Base-by-base conservation (phyloP, 306 rosid species). In the Begonia fuchsioides region DNA sequence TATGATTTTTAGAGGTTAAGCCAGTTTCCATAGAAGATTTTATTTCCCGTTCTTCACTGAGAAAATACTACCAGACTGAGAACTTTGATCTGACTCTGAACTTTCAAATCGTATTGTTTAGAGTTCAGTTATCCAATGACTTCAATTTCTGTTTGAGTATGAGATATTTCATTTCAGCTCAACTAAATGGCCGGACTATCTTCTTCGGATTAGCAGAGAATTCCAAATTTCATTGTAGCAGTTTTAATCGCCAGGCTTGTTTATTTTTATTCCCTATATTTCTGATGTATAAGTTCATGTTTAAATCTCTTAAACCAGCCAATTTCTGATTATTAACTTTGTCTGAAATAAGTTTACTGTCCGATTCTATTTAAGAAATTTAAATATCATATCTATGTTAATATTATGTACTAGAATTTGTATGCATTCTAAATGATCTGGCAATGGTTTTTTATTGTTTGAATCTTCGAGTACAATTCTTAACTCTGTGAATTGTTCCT, bases 401-500 rank as follows among this genome's bases (percentile, higher is more conserved):
- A 41, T 41, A 11, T 10, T 10, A 41, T 41, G 44, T 11, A 41
- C 13, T 41, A 10, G 44, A 41, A 41, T 41, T 41, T 16, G 19
- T 47, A 47, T 53, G 8, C 44, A 14, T 13, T 50, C 26, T 17
- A 14, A 14, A 48, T 13, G 2, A 3, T 13, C 13, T 6, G 44
- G 13, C 49, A 14, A 13, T 11, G 38, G 45, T 43, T 18, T 2
- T 43, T 17, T 9, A 43, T 7, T 26, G 32, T n/a, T 43, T 49
- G 39, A 51, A 48, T 51, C 12, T 18, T 1, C 3, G 12, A 32
- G 10, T 32, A 14, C 10, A 12, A 18, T 44, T 12, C 14, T 26
- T 41, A 62, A 39, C 40, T 50, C 47, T 43, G 45, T 41, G 38
- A 19, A 49, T 55, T 67, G 39, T 52, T 4, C 53, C 72, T 76